Conservation (phyloP, 2,329 filamentous ascomycete species). For the Monosporascus ibericus region DNA sequence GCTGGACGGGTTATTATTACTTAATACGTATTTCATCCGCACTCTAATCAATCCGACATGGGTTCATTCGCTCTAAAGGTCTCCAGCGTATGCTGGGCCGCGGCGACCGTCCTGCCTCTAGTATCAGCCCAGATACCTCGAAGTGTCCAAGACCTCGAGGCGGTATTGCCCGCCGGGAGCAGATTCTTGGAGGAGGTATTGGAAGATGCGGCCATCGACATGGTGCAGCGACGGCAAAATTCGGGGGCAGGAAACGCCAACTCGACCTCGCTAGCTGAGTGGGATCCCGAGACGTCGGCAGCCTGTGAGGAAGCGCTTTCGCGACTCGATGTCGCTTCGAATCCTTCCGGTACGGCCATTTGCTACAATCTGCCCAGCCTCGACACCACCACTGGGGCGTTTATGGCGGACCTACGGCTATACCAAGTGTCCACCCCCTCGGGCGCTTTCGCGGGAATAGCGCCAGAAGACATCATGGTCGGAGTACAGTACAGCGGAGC, state of each 20-base stretch:
- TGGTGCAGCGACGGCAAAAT: constrained; percentile 14
- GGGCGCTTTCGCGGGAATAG: constrained; percentile 46
- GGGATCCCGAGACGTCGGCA: constrained; percentile 47
- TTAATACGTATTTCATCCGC: not conserved
- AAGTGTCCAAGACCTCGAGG: constrained; percentile 8
- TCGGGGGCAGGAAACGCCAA: constrained; percentile 8
- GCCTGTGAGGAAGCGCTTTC: constrained; percentile 56
- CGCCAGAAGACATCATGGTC: constrained; percentile 47
- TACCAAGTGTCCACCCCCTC: constrained; percentile 61
- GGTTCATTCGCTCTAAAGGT: not conserved
- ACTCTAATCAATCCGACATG: not conserved
- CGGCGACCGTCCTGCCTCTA: not conserved
- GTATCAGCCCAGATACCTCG: not conserved
- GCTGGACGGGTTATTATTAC: not conserved
- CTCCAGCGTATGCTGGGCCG: not conserved
- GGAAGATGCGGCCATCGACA: constrained; percentile 8
- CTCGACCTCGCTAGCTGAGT: constrained; percentile 47
- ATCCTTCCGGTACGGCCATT: constrained; percentile 70
- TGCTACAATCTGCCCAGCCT: constrained; percentile 78
- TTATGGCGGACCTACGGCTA: constrained; percentile 70
- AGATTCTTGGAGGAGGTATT: constrained; percentile 11
- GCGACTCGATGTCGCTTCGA: constrained; percentile 52
- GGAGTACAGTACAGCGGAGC: constrained; percentile 49
- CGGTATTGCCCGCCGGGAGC: constrained; percentile 7
- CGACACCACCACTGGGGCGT: constrained; percentile 61